These are phyloP conservation scores for Cystobasidium sp. DNA, from an alignment of 1,284 basidiomycete species.

Conservation along the genomic window DNA sequence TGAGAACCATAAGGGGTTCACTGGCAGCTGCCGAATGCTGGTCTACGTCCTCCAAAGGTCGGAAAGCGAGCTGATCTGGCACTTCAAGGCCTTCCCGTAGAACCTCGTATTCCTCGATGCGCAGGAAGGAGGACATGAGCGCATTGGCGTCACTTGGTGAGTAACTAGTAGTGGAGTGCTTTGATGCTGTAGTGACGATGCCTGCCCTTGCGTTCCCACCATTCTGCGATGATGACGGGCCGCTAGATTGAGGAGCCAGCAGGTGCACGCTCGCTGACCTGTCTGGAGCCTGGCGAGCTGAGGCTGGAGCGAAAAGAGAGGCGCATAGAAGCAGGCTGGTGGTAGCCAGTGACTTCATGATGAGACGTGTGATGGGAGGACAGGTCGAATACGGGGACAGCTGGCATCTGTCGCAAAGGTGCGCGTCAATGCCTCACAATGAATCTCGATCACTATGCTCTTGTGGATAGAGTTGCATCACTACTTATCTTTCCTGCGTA, in stretches of 20 bases:
- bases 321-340: not conserved
- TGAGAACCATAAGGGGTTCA: conserved; percentile 26
- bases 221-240: conserved; percentile 18
- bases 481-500: not conserved
- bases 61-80: conserved; percentile 28
- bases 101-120: conserved; percentile 36
- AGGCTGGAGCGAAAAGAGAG: not conserved
- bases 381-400: not conserved
- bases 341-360: conserved; percentile 10
- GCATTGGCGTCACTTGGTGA: conserved; percentile 29
- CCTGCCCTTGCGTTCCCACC: not conserved
- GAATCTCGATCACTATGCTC: not conserved
- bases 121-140: conserved; percentile 40
- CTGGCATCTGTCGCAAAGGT: not conserved
- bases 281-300: not conserved
- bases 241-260: conserved; percentile 1
- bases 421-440: too few species aligned
- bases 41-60: not conserved
- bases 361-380: not conserved
- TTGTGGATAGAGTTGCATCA: not conserved
- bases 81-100: conserved; percentile 39
- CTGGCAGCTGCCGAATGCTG: too few species aligned
- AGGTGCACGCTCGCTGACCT: conserved; percentile 16
- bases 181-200: not conserved
- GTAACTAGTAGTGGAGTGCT: not conserved